Base-by-base conservation (phyloP, 371 early-diverging fungal genomes). In the Circinella minor region DNA sequence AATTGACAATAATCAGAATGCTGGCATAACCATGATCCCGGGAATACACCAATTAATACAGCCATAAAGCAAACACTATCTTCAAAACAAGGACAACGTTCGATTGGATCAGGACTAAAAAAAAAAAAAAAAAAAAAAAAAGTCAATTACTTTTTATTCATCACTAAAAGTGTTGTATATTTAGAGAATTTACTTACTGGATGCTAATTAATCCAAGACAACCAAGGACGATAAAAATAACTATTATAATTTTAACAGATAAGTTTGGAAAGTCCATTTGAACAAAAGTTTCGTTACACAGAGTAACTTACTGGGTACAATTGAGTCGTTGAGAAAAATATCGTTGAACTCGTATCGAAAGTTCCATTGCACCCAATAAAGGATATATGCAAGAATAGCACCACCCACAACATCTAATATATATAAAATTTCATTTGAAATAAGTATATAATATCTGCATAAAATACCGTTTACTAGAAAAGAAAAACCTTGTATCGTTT, bases 61-160 rank as follows among this genome's bases (percentile, higher is more conserved):
- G 89, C 91, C 78, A 87, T 86, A 71, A 90, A 91, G n/a, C 91
- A 89, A 38, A 93, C 90, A 69, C 85, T 86, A 63, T 14, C 4
- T 8, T 55, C 55, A 38, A 59, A 66, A 73, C 94, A 94, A 1
- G 94, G 94, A 71, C 94, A 94, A 61, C 89, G 83, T 61, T 90
- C 91, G 48, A 89, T 86, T 0, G 93, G 92, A 71, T 92, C 89
- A 27, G 94, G 93, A 63, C 84, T 84, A 61, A 8, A 51, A 1
- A 15, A 14, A 51, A 0, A 61, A 8, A 51, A 1, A 15, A 14
- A 51, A 0, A 27, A 27, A 27, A 27, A 27, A 27, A 27, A 27
- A 27, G 27, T 27, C 2, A 27, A 27, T 27, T 1, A 0, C 27
- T 27, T 27, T 27, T 27, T 27, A 27, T 27, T 27, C 27, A 27